phyloP scores from a whole-genome alignment of 768 basidiomycete species.

The Mycena alexandri region DNA sequence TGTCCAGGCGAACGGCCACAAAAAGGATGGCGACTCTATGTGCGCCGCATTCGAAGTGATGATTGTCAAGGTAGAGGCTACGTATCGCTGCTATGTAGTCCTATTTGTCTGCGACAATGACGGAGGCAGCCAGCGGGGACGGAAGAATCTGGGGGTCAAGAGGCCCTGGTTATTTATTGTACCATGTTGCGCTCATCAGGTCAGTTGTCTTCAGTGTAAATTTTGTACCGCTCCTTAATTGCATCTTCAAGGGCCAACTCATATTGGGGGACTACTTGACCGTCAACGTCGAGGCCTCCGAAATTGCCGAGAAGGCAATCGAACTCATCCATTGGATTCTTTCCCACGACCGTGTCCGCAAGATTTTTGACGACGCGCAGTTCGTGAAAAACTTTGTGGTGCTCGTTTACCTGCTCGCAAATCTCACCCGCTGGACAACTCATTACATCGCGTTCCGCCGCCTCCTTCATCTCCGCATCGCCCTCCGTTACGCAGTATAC shows the following conservation, averaged over 20 bases:
- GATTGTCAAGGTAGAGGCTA: slow-evolving; percentile 41
- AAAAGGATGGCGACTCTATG: no score
- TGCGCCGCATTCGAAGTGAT: slow-evolving; percentile 42
- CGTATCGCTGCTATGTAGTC: slow-evolving; percentile 34
- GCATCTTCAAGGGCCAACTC: no score
- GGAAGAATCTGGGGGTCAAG: slow-evolving; percentile 34
- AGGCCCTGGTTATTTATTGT: no score
- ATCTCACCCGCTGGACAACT: slow-evolving; percentile 23
- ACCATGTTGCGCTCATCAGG: no score
- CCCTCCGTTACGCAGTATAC: slow-evolving; percentile 1
- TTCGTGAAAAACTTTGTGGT: neutral
- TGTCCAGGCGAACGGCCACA: no score
- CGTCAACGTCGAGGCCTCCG: neutral
- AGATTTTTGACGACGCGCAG: slow-evolving; percentile 17
- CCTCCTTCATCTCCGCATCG: neutral
- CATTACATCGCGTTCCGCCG: slow-evolving; percentile 6
- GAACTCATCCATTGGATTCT: slow-evolving; percentile 1
- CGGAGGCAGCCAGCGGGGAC: slow-evolving; percentile 43
- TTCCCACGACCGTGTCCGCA: slow-evolving; percentile 1
- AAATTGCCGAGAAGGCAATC: neutral
- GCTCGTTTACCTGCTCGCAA: slow-evolving; percentile 5
- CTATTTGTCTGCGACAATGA: slow-evolving; percentile 43
- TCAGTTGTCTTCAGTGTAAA: no score
- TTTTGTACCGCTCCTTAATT: no score
- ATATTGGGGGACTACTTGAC: no score